Base-by-base conservation (phyloP, 2,329 filamentous ascomycete species). In the Trichoderma atroviride region DNA sequence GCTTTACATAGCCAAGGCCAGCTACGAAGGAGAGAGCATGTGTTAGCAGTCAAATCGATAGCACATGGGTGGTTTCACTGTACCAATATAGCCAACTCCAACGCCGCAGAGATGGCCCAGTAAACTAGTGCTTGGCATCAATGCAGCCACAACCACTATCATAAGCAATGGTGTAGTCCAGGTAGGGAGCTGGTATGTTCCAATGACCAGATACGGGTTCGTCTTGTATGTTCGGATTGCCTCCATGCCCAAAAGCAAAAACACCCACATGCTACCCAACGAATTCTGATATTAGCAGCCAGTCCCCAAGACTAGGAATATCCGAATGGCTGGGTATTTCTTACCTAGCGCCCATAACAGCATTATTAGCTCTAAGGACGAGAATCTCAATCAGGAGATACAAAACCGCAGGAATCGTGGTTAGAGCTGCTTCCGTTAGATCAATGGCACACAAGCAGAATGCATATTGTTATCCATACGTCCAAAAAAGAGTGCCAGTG, bases 131-230 rank as follows among this genome's bases (percentile, higher is more conserved):
- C 90, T 88, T 0, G 94, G 93, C 5, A 97, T 82, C 63, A 99
- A 82, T 33, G 93, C 90, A 67, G 89, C 89, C 43, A 93, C 88
- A 16, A 95, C 85, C 47, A 97, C 81, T 61, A 92, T 87, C 75
- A 93, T 83, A 62, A 93, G 83, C n/a, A 98, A 82, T 4, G 96
- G 95, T 2, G 92, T 93, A 9, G 90, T 92, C 94, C 95, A 98
- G 0, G 94, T 98, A 2, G 96, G 95, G 69, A 99, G 93, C 74
- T 92, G 83, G 64, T 85, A 82, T 9, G 84, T 85, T 52, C 80
- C 84, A 70, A 91, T 83, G 29, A 85, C 87, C 73, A 97, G 90
- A 77, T 91, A 86, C 0, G 96, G 96, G 76, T 97, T 94, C 37
- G 88, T 85, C 74, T 89, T 90, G 80, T 92, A 95, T 2, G 92